phyloP scores from a whole-genome alignment of 2,329 filamentous ascomycete species.

The Hysterium pulicare region DNA sequence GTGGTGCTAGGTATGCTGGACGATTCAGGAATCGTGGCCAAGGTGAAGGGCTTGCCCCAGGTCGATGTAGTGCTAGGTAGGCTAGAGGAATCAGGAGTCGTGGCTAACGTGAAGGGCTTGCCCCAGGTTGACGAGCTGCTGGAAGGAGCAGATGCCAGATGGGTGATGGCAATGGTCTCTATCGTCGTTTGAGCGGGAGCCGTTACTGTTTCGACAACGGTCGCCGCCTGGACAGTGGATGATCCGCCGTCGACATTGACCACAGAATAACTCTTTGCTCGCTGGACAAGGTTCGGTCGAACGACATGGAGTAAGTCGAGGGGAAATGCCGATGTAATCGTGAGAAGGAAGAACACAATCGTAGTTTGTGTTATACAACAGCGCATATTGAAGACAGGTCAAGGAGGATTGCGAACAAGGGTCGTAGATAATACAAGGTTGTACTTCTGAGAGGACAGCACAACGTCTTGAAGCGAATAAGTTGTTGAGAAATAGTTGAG shows the following conservation, averaged over 20 bases:
- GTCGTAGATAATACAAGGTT: no score
- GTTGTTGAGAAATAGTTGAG: no score
- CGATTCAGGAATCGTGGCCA: neutral
- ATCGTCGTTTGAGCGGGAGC: constrained; percentile 11
- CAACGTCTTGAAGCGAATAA: no score
- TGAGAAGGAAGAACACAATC: no score
- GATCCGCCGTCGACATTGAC: constrained; percentile 40
- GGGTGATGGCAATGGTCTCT: constrained; percentile 24
- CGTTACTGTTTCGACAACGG: constrained; percentile 14
- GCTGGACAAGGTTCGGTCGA: no score
- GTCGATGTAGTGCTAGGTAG: no score
- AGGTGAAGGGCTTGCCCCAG: neutral
- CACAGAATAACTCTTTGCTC: constrained; percentile 35
- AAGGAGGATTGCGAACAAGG: no score
- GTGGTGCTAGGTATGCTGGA: constrained; percentile 19
- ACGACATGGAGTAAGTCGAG: no score
- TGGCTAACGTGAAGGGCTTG: constrained; percentile 10
- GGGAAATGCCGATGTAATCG: no score
- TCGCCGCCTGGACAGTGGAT: constrained; percentile 20
- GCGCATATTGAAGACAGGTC: no score
- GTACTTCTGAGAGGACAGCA: no score
- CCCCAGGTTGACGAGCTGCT: constrained; percentile 25
- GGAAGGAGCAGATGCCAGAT: constrained; percentile 12
- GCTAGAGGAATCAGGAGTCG: neutral
- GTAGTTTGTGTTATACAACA: no score